Evolutionary conservation across 106 monocot genomes (phyloP).

Genomic region (Acorus gramineus): DNA sequence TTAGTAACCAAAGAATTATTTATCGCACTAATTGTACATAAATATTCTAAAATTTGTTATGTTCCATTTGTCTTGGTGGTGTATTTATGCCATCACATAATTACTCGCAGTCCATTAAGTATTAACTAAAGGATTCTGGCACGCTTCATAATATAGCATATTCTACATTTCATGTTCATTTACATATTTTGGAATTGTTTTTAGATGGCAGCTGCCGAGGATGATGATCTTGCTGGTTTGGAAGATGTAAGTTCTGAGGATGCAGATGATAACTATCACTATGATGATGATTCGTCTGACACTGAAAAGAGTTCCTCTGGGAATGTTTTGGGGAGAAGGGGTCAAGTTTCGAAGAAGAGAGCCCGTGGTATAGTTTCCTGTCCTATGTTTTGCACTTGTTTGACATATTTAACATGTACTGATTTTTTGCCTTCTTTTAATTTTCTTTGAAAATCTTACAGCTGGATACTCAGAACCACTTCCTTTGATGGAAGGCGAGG

Average conservation of each 20-base stretch:
- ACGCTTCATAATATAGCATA: too few relatives aligned
- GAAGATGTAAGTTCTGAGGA: slow-evolving; percentile 78
- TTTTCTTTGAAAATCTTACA: slow-evolving; percentile 10
- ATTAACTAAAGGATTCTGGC: too few relatives aligned
- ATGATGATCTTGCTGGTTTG: slow-evolving; percentile 56
- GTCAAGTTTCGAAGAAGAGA: slow-evolving; percentile 52
- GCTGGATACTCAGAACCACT: slow-evolving; percentile 39
- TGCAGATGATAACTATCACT: slow-evolving; percentile 80
- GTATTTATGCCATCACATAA: too few relatives aligned
- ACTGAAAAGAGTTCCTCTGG: slow-evolving; percentile 35
- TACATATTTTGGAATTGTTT: slow-evolving; percentile 13
- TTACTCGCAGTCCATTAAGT: too few relatives aligned
- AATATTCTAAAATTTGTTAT: too few relatives aligned
- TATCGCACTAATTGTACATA: too few relatives aligned
- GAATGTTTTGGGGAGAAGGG: slow-evolving; percentile 36
- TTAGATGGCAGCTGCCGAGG: slow-evolving; percentile 80
- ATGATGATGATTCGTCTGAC: slow-evolving; percentile 84
- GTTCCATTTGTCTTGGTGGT: too few relatives aligned
- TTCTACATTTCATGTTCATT: neutral
- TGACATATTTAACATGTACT: neutral
- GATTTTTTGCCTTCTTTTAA: neutral
- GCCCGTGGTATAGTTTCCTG: slow-evolving; percentile 40
- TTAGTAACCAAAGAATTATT: too few relatives aligned
- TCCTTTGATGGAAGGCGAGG: slow-evolving; percentile 95
- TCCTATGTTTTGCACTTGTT: neutral